Percentiles rank a stretch among this genome's conserved stretches.
Evolutionary conservation across 108 stramenopile genomes (phyloP).

Genomic region (Fragilaria radians): DNA sequence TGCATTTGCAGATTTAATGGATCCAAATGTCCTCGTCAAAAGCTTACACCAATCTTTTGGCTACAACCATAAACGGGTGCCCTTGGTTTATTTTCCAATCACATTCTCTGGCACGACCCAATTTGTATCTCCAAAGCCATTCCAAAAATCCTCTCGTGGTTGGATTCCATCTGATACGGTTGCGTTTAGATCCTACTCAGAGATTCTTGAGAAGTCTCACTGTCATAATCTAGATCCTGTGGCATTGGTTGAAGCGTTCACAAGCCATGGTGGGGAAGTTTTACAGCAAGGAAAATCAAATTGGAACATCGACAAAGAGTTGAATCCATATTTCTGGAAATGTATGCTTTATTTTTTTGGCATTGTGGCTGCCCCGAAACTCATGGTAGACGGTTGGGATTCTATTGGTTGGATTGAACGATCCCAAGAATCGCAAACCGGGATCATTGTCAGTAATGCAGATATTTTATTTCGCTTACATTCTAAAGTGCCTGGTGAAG

Average conservation of each 20-base stretch:
- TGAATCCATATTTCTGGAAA: conserved; percentile 58
- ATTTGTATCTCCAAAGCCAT: conserved; percentile 41
- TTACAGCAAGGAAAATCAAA: conserved; percentile 53
- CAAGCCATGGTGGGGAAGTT: conserved; percentile 52
- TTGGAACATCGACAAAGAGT: conserved; percentile 70
- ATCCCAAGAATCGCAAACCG: conserved; percentile 30
- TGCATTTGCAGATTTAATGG: conserved; percentile 85
- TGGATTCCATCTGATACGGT: conserved; percentile 71
- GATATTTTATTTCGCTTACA: conserved; percentile 69
- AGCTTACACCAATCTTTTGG: conserved; percentile 36
- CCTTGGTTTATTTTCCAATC: conserved; percentile 86
- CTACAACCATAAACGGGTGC: not conserved
- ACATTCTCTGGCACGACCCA: conserved; percentile 82
- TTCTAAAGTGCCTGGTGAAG: not conserved
- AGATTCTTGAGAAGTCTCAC: conserved; percentile 46
- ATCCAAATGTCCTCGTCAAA: conserved; percentile 50
- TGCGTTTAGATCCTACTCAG: conserved; percentile 67
- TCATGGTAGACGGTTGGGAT: conserved; percentile 44
- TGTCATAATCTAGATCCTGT: conserved; percentile 77
- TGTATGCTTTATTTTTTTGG: conserved; percentile 90
- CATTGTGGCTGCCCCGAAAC: conserved; percentile 42
- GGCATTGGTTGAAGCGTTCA: conserved; percentile 44
- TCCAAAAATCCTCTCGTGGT: conserved; percentile 1
- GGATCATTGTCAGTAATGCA: conserved; percentile 63
- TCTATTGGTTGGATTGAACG: conserved; percentile 71